These are phyloP conservation scores for Cicer bijugum DNA, from an alignment of 306 rosid species.

Conservation along the genomic window DNA sequence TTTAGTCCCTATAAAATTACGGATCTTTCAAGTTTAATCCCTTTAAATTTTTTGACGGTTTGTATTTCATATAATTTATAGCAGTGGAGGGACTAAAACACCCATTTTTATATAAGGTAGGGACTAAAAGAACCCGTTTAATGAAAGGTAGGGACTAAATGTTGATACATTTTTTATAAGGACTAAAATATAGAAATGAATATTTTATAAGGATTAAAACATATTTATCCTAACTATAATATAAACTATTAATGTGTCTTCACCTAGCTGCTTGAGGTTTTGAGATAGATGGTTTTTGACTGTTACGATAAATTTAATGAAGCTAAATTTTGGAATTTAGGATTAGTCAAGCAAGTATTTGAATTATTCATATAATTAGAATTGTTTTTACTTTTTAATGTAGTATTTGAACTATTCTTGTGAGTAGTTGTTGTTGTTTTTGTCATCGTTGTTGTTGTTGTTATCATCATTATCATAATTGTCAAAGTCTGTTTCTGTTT, in stretches of 20 bases:
- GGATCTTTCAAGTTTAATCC: no score
- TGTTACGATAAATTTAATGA: conserved; percentile 3
- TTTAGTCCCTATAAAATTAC: no score
- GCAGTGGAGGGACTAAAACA: no score
- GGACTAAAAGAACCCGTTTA: no score
- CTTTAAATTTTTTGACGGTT: no score
- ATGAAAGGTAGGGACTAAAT: no score
- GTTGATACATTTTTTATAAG: no score
- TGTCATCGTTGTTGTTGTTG: not conserved
- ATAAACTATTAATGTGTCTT: not conserved
- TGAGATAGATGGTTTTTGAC: not conserved
- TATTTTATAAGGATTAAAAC: no score
- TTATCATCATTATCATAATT: conserved; percentile 1
- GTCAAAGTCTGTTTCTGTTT: no score
- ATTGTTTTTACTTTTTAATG: conserved; percentile 1
- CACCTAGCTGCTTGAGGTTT: not conserved
- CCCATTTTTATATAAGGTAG: no score
- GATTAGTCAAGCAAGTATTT: conserved; percentile 22
- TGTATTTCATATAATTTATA: no score
- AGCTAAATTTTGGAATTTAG: conserved; percentile 26
- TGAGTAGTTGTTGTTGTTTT: conserved; percentile 12
- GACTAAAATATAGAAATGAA: no score
- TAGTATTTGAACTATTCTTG: conserved; percentile 10
- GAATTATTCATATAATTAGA: conserved; percentile 10
- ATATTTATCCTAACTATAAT: not conserved